phyloP scores from a whole-genome alignment of 2,329 filamentous ascomycete genomes.

The Knufia fluminis region DNA sequence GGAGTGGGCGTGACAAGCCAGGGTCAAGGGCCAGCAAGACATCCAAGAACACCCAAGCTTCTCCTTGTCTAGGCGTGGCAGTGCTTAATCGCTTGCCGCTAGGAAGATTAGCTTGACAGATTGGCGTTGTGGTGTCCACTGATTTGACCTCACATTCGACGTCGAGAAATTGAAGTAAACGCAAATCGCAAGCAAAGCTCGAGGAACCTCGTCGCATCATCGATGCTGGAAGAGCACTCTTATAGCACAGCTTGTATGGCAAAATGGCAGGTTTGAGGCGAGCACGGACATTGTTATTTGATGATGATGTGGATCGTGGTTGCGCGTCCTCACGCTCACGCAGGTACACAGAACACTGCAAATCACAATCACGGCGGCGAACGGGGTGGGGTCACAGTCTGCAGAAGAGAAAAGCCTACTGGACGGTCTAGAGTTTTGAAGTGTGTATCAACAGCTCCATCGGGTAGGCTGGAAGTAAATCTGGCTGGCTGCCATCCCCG shows the following conservation, averaged over 20 bases:
- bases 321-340: conserved; percentile 1
- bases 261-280: not conserved
- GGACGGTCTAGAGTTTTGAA: not conserved
- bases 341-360: conserved; percentile 5
- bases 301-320: not conserved
- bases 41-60: not conserved
- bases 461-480: not conserved
- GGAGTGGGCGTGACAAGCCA: not conserved
- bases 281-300: conserved; percentile 1
- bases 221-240: not conserved
- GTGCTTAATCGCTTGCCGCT: conserved; percentile 1
- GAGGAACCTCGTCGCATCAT: not conserved
- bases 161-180: not conserved
- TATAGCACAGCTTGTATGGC: not conserved
- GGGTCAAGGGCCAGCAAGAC: not conserved
- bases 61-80: not conserved
- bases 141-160: conserved; percentile 1
- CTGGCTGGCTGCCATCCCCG: not conserved
- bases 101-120: not conserved
- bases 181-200: not conserved
- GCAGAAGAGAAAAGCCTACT: not conserved
- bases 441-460: not conserved
- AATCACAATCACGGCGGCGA: not conserved
- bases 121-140: not conserved
- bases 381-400: not conserved